These are phyloP conservation scores for Plasmodium vinckei DNA, from an alignment of 169 alveolate genomes.

Conservation along the genomic window DNA sequence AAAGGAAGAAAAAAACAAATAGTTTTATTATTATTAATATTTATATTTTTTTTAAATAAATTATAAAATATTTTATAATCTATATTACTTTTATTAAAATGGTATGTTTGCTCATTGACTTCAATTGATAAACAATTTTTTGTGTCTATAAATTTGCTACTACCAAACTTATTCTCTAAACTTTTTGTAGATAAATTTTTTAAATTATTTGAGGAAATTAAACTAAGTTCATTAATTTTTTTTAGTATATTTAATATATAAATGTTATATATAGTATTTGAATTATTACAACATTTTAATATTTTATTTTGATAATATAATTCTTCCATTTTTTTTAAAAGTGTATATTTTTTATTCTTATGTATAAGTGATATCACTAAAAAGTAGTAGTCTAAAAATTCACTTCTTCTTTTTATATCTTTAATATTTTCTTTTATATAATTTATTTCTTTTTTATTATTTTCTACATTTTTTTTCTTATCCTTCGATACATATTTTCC, in stretches of 20 bases:
- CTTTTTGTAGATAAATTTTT: constrained; percentile 15
- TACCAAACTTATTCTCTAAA: constrained; percentile 42
- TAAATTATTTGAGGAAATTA: not conserved
- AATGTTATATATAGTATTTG: constrained; percentile 23
- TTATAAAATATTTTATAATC: constrained; percentile 33
- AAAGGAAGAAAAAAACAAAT: constrained; percentile 39
- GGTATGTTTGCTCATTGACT: constrained; percentile 21
- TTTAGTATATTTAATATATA: constrained; percentile 29
- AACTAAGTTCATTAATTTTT: constrained; percentile 40
- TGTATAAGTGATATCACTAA: constrained; percentile 46
- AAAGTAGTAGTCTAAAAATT: constrained; percentile 38
- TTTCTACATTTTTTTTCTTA: not conserved
- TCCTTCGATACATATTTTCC: not conserved
- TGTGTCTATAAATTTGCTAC: constrained; percentile 33
- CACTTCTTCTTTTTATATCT: constrained; percentile 48
- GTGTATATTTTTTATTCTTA: constrained; percentile 31
- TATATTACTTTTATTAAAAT: constrained; percentile 15
- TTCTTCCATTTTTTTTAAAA: constrained; percentile 61
- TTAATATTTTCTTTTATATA: constrained; percentile 52
- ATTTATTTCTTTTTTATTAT: constrained; percentile 4
- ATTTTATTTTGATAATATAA: constrained; percentile 41
- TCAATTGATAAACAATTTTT: constrained; percentile 32
- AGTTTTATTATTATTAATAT: constrained; percentile 39
- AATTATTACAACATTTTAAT: constrained; percentile 37
- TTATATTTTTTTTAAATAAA: constrained; percentile 39